Conservation (phyloP, 2,329 filamentous ascomycete genomes). For the Clonostachys byssicola region DNA sequence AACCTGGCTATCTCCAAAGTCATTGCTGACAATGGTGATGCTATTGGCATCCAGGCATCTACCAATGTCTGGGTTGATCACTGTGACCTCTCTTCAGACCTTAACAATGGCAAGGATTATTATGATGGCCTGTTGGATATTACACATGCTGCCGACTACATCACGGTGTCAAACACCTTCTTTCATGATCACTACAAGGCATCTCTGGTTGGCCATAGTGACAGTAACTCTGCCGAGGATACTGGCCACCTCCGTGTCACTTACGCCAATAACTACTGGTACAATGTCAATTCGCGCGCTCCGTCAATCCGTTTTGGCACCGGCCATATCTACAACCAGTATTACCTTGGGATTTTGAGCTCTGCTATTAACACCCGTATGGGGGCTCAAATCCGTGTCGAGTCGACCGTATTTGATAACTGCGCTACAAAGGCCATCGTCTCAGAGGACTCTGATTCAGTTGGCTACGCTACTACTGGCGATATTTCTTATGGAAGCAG, state of each 20-base stretch:
- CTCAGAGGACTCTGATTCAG: slow-evolving; percentile 27
- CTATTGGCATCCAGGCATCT: slow-evolving; percentile 38
- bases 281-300: slow-evolving; percentile 52
- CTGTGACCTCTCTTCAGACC: slow-evolving; percentile 26
- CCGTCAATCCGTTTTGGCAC: slow-evolving; percentile 58
- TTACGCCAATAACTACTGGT: slow-evolving; percentile 55
- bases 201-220: slow-evolving; percentile 54
- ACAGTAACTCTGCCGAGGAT: slow-evolving; percentile 52
- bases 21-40: slow-evolving; percentile 40
- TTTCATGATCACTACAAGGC: slow-evolving; percentile 45
- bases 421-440: slow-evolving; percentile 20
- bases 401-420: slow-evolving; percentile 43
- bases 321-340: slow-evolving; percentile 38
- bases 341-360: slow-evolving; percentile 32
- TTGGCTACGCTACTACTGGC: slow-evolving; percentile 29
- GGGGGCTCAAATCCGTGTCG: slow-evolving; percentile 46
- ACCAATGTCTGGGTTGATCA: slow-evolving; percentile 43
- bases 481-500: slow-evolving; percentile 38
- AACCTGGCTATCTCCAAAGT: slow-evolving; percentile 46
- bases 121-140: slow-evolving; percentile 36
- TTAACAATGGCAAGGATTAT: slow-evolving; percentile 27
- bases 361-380: slow-evolving; percentile 49
- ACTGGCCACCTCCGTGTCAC: slow-evolving; percentile 52
- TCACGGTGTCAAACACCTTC: slow-evolving; percentile 32
- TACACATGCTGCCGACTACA: slow-evolving; percentile 30